Conservation (phyloP, 2,329 filamentous ascomycete species). For the Pyrenophora seminiperda region DNA sequence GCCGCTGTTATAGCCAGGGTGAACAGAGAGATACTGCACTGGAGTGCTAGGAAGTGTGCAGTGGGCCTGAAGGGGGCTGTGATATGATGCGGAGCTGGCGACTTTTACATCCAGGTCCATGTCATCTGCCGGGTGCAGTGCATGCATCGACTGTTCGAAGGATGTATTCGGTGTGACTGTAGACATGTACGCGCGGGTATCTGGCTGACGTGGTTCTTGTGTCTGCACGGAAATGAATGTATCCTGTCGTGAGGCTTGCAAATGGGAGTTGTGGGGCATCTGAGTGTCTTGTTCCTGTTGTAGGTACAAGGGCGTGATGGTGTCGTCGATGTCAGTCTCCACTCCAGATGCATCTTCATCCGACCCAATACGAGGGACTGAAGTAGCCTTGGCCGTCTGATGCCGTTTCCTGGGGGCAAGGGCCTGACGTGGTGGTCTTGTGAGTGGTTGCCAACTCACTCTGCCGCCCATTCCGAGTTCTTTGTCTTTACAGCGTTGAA, state of each 20-base stretch:
- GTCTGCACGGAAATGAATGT: not conserved
- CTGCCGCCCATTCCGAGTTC: slow-evolving; percentile 30
- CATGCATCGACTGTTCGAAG: slow-evolving; percentile 16
- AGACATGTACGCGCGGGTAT: not conserved
- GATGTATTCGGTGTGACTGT: slow-evolving; percentile 5
- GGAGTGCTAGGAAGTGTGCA: slow-evolving; percentile 7
- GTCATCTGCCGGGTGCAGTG: slow-evolving; percentile 8
- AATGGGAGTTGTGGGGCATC: not conserved
- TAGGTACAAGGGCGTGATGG: not conserved
- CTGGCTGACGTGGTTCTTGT: not conserved
- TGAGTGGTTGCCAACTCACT: slow-evolving; percentile 30
- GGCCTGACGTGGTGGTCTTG: slow-evolving; percentile 24
- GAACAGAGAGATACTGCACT: slow-evolving; percentile 10
- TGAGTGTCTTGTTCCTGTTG: not conserved
- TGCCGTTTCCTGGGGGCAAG: slow-evolving; percentile 17
- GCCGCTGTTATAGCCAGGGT: slow-evolving; percentile 6
- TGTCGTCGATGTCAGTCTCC: slow-evolving; percentile 34
- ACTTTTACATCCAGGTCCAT: slow-evolving; percentile 20
- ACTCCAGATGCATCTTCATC: slow-evolving; percentile 18
- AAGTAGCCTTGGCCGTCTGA: slow-evolving; percentile 4
- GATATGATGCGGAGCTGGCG: slow-evolving; percentile 2
- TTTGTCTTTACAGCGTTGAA: slow-evolving; percentile 25
- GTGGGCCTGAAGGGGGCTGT: slow-evolving; percentile 1
- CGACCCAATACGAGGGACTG: not conserved
- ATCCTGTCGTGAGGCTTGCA: not conserved